phyloP scores from a whole-genome alignment of 1,139 yeast genomes.

The Suhomyces guaymorum region DNA sequence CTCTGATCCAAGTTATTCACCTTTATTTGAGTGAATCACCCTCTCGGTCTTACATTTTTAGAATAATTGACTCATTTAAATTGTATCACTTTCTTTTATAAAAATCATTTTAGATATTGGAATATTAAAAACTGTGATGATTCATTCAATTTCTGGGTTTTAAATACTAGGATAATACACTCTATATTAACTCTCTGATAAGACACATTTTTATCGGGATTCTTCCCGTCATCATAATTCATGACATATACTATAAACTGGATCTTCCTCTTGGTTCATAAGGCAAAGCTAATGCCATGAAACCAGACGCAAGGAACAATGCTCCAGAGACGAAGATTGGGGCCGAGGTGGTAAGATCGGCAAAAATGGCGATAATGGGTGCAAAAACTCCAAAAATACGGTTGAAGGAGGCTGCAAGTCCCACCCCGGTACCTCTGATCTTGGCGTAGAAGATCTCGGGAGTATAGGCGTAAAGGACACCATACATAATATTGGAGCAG shows the following conservation, averaged over 20 bases:
- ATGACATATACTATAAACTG: constrained; percentile 11
- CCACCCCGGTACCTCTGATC: constrained; percentile 46
- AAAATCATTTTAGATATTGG: no score
- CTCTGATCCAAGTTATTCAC: no score
- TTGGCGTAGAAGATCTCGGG: constrained; percentile 46
- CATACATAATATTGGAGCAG: constrained; percentile 45
- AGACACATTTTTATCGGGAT: no score
- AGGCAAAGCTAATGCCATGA: constrained; percentile 38
- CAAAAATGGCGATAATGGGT: constrained; percentile 46
- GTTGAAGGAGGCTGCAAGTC: constrained; percentile 45
- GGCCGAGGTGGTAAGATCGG: constrained; percentile 43
- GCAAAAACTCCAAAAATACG: constrained; percentile 46
- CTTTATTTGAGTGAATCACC: no score
- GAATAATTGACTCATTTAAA: no score
- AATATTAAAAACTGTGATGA: no score
- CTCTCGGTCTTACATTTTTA: no score
- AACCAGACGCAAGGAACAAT: constrained; percentile 37
- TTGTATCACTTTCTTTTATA: no score
- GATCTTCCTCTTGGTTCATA: constrained; percentile 37
- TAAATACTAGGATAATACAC: no score
- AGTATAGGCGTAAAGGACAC: constrained; percentile 47
- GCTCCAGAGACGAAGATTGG: constrained; percentile 49
- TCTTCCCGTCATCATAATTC: neutral
- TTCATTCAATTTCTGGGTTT: no score
- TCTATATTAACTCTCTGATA: no score